These are phyloP conservation scores for Rhexocercosporidium sp. DNA, from an alignment of 2,329 filamentous ascomycete species.

Conservation along the genomic window DNA sequence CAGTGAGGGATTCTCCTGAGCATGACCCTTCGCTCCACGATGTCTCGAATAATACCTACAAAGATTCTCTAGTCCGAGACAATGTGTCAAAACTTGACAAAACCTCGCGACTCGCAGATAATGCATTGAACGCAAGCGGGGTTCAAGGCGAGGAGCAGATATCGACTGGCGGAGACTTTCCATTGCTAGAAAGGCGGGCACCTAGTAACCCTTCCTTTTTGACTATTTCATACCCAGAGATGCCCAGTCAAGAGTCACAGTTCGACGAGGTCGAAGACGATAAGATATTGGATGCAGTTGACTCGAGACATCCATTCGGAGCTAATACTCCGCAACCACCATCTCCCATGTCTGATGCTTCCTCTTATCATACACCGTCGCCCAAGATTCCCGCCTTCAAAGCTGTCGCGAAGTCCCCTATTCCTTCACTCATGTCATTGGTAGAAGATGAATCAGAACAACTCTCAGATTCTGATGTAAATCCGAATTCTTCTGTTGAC, in stretches of 20 bases:
- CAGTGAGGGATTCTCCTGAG: slow-evolving; percentile 11
- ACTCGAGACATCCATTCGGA: neutral
- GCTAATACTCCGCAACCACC: neutral
- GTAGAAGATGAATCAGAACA: neutral
- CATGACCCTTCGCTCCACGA: slow-evolving; percentile 20
- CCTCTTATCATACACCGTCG: neutral
- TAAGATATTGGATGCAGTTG: neutral
- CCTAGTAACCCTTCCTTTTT: too few relatives aligned
- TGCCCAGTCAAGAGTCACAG: neutral
- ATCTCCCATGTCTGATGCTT: neutral
- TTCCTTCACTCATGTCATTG: neutral
- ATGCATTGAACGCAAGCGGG: neutral
- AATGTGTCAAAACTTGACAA: neutral
- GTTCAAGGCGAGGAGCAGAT: too few relatives aligned
- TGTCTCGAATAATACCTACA: too few relatives aligned
- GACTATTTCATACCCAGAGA: neutral
- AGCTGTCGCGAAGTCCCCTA: neutral
- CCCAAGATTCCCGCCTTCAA: neutral
- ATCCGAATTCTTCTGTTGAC: neutral
- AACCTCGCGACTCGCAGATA: neutral
- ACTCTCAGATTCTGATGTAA: neutral
- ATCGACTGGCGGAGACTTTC: neutral
- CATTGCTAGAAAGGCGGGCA: neutral
- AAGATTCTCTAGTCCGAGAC: too few relatives aligned
- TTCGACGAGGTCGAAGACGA: neutral